Evolutionary conservation across 805 yeast species (phyloP).

Genomic region (Wickerhamomyces strasburgensis): DNA sequence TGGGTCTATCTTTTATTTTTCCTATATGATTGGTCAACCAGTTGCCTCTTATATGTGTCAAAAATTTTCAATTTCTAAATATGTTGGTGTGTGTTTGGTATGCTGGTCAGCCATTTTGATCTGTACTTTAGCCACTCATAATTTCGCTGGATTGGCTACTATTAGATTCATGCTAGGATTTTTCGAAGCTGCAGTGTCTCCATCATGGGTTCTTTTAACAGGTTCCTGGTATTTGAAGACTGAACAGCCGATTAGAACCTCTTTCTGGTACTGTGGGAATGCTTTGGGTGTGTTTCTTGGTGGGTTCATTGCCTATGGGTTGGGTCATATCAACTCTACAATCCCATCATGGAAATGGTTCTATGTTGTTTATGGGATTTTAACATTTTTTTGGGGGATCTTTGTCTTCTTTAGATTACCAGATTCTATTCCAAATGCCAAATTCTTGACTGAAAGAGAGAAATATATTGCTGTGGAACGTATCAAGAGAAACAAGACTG

Average conservation of each 20-base stretch:
- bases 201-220: constrained; percentile 31
- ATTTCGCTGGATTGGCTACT: constrained; percentile 5
- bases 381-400: constrained; percentile 33
- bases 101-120: constrained; percentile 1
- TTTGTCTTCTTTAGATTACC: constrained; percentile 32
- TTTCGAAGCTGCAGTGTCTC: constrained; percentile 21
- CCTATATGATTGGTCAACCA: constrained; percentile 4
- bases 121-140: constrained; percentile 3
- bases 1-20: constrained; percentile 5
- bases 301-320: constrained; percentile 25
- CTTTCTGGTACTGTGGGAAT: constrained; percentile 31
- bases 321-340: constrained; percentile 24
- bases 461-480: constrained; percentile 21
- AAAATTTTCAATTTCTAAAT: constrained; percentile 1
- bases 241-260: constrained; percentile 30
- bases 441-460: constrained; percentile 32
- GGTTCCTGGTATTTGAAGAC: constrained; percentile 28
- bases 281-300: constrained; percentile 27
- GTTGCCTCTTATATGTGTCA: constrained; percentile 1
- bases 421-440: constrained; percentile 31
- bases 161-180: constrained; percentile 8
- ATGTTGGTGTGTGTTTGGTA: constrained; percentile 1
- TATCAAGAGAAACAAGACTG: constrained; percentile 9
- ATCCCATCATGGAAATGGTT: constrained; percentile 25
- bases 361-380: constrained; percentile 27